These are phyloP conservation scores for Penicillium daleae DNA, from an alignment of 495 filamentous ascomycete species.

Conservation along the genomic window DNA sequence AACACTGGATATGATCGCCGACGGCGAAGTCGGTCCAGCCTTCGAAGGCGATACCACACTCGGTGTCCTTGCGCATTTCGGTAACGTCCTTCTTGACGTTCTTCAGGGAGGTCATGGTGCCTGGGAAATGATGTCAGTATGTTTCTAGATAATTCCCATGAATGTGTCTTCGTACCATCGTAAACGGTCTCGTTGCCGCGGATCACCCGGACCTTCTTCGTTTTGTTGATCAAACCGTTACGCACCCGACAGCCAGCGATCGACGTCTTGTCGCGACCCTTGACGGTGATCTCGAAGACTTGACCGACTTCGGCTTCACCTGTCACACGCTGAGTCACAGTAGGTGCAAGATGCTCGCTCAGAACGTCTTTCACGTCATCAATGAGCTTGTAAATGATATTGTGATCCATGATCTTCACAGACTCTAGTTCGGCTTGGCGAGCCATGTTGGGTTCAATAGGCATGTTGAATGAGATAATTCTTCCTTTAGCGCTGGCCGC, in stretches of 20 bases:
- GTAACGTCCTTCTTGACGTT: constrained; percentile 87
- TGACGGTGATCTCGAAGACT: constrained; percentile 81
- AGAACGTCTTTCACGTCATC: constrained; percentile 77
- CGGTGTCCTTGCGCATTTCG: constrained; percentile 86
- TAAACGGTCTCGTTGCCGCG: constrained; percentile 71
- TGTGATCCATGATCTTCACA: constrained; percentile 82
- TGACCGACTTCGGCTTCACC: constrained; percentile 89
- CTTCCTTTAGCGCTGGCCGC: constrained; percentile 68
- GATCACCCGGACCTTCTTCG: constrained; percentile 69
- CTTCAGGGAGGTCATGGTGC: constrained; percentile 78
- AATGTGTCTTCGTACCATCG: constrained; percentile 66
- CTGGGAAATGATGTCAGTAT: constrained; percentile 44
- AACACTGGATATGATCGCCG: constrained; percentile 85
- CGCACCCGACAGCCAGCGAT: constrained; percentile 89
- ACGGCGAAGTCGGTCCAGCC: constrained; percentile 75
- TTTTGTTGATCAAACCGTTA: constrained; percentile 70
- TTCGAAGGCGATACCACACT: constrained; percentile 90
- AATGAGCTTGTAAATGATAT: constrained; percentile 88
- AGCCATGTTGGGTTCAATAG: constrained; percentile 67
- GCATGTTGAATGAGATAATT: constrained; percentile 86
- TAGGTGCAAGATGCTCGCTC: constrained; percentile 66
- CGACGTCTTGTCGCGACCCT: constrained; percentile 65
- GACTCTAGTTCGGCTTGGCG: constrained; percentile 67
- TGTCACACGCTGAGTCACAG: constrained; percentile 65
- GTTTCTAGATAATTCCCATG: background rate